These are phyloP conservation scores for Myxozyma nipponensis DNA, from an alignment of 805 yeast species.

Conservation along the genomic window DNA sequence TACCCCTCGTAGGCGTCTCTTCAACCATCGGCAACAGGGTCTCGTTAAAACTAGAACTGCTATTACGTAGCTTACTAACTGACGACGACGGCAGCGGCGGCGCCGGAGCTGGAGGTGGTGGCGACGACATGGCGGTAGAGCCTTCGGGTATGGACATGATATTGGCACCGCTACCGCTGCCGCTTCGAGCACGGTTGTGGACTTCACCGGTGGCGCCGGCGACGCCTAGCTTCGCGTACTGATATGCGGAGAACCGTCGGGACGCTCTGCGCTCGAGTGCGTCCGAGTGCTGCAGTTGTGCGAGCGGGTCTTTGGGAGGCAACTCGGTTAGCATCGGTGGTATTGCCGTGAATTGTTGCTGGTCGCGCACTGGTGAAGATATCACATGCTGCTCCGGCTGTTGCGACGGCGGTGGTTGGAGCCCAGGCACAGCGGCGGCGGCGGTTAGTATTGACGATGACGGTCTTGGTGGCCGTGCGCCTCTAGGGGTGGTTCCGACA, in stretches of 20 bases:
- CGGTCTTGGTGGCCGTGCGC: not conserved
- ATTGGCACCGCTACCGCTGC: not conserved
- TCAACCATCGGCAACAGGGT: not conserved
- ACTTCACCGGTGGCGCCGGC: constrained; percentile 7
- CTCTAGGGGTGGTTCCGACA: not conserved
- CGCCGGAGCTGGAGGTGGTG: not conserved
- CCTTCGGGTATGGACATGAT: not conserved
- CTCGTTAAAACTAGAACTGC: not conserved
- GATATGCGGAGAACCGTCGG: constrained; percentile 89
- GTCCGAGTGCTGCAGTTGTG: constrained; percentile 75
- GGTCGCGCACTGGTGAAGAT: not conserved
- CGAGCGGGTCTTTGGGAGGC: constrained; percentile 53
- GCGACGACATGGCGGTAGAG: not conserved
- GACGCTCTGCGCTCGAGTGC: constrained; percentile 90
- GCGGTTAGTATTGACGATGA: not conserved
- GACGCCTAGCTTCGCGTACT: constrained; percentile 62
- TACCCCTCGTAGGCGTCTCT: too few species aligned
- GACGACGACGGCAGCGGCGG: not conserved
- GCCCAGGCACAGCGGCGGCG: not conserved
- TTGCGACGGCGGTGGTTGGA: not conserved
- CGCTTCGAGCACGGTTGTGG: not conserved
- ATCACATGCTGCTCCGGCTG: not conserved
- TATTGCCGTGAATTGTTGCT: not conserved
- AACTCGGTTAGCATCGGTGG: not conserved
- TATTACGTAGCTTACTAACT: too few species aligned